Percentiles rank a stretch among this genome's conserved stretches.
Evolutionary conservation across 164 flowering plant species (phyloP).

Genomic region (Liquidambar formosana): DNA sequence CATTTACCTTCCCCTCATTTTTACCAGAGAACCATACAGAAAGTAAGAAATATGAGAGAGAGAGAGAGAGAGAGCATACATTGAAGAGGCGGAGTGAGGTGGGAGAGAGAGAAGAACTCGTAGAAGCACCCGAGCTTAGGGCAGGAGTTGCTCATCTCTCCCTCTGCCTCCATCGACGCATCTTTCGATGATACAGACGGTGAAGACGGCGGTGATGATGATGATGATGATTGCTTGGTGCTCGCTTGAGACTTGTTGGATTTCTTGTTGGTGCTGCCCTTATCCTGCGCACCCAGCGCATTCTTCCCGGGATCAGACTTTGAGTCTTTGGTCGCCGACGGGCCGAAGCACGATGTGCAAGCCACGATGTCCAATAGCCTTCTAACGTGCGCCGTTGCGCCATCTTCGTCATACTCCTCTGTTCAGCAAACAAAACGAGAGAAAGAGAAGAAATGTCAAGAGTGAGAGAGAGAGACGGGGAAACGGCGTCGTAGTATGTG

Average conservation of each 20-base stretch:
- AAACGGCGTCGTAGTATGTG: neutral
- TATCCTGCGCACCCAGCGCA: slow-evolving; percentile 41
- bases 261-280: slow-evolving; percentile 29
- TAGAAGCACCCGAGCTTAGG: slow-evolving; percentile 86
- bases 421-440: slow-evolving; percentile 19
- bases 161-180: slow-evolving; percentile 51
- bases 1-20: too few relatives aligned
- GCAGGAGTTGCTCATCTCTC: slow-evolving; percentile 69
- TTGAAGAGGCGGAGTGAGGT: slow-evolving; percentile 90
- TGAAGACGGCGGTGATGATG: slow-evolving; percentile 10
- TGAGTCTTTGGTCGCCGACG: slow-evolving; percentile 41
- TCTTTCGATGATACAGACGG: slow-evolving; percentile 29
- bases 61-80: slow-evolving; percentile 43
- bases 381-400: slow-evolving; percentile 86
- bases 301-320: slow-evolving; percentile 38
- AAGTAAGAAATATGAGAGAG: neutral
- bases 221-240: slow-evolving; percentile 14
- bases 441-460: too few relatives aligned
- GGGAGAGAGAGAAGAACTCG: slow-evolving; percentile 94
- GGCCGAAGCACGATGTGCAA: slow-evolving; percentile 83
- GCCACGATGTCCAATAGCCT: slow-evolving; percentile 86
- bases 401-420: slow-evolving; percentile 88
- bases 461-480: too few relatives aligned
- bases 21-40: too few relatives aligned
- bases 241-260: slow-evolving; percentile 28